Percentiles rank a stretch among this genome's conserved stretches.
Evolutionary conservation across 768 basidiomycete genomes (phyloP).

Genomic region (Hydnum rufescens): DNA sequence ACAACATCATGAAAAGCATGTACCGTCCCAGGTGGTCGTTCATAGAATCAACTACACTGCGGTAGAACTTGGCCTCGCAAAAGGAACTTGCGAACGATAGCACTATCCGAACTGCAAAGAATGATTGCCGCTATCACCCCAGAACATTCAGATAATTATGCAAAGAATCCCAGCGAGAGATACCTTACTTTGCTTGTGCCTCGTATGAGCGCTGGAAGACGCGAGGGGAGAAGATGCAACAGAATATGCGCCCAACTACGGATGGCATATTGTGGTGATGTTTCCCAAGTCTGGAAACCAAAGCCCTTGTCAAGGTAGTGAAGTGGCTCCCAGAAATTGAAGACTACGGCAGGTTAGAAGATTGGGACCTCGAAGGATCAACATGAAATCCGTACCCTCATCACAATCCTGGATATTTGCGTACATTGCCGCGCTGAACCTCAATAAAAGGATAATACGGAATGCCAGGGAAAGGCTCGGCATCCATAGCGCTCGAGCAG

Average conservation of each 20-base stretch:
- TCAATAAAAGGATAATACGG: slow-evolving; percentile 60
- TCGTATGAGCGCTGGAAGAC: slow-evolving; percentile 23
- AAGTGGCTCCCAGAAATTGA: slow-evolving; percentile 97
- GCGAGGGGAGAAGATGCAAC: slow-evolving; percentile 52
- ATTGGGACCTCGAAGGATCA: not conserved
- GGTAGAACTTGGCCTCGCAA: slow-evolving; percentile 68
- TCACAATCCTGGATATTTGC: slow-evolving; percentile 90
- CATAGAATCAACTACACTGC: slow-evolving; percentile 57
- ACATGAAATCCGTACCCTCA: slow-evolving; percentile 40
- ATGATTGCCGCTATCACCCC: slow-evolving; percentile 49
- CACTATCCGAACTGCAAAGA: slow-evolving; percentile 73
- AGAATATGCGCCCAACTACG: slow-evolving; percentile 89
- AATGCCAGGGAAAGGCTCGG: slow-evolving; percentile 73
- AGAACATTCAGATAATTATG: too few species aligned
- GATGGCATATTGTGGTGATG: slow-evolving; percentile 76
- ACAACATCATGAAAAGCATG: slow-evolving; percentile 64
- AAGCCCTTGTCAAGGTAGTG: slow-evolving; percentile 74
- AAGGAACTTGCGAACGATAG: slow-evolving; percentile 53
- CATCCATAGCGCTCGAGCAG: slow-evolving; percentile 37
- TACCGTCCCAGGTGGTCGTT: slow-evolving; percentile 89
- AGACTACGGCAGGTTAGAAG: slow-evolving; percentile 35
- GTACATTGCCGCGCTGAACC: slow-evolving; percentile 82
- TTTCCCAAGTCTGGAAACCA: slow-evolving; percentile 98
- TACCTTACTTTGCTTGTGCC: not conserved
- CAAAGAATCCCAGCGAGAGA: not conserved